These are phyloP conservation scores for Colletotrichum chlorophyti DNA, from an alignment of 2,329 filamentous ascomycete species.

Conservation along the genomic window DNA sequence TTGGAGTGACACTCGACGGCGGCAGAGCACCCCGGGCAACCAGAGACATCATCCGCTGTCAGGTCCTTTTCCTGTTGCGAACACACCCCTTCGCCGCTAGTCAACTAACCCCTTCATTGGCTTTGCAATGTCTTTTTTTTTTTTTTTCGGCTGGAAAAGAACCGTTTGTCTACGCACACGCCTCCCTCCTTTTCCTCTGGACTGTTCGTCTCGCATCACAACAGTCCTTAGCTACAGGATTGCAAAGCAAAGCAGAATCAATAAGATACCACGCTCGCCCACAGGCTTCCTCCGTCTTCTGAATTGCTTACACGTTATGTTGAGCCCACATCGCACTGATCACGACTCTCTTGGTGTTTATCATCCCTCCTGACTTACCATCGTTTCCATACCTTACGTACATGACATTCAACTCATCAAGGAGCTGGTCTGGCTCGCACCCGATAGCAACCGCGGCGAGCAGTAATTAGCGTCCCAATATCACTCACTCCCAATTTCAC, in stretches of 20 bases:
- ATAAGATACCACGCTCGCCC: conserved; percentile 20
- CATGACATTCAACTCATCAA: background rate
- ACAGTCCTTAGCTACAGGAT: background rate
- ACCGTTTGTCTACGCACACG: conserved; percentile 22
- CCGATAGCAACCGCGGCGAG: background rate
- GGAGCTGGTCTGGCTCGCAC: background rate
- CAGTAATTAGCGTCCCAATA: conserved; percentile 6
- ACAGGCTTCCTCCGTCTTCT: background rate
- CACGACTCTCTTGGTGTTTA: too few species aligned
- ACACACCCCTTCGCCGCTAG: conserved; percentile 20
- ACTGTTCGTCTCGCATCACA: conserved; percentile 7
- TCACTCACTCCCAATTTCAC: conserved; percentile 20
- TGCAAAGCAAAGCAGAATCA: conserved; percentile 1
- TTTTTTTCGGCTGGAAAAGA: background rate
- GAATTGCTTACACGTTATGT: background rate
- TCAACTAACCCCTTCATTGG: conserved; percentile 12
- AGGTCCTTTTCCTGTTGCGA: conserved; percentile 21
- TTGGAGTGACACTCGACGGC: conserved; percentile 24
- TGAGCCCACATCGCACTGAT: background rate
- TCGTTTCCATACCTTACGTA: background rate
- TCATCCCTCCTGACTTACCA: background rate
- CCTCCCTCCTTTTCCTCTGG: conserved; percentile 11
- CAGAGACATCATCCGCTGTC: conserved; percentile 20
- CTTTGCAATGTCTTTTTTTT: background rate
- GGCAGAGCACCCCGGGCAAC: conserved; percentile 28